Percentiles rank a stretch among this genome's conserved stretches.
phyloP scores from a whole-genome alignment of 177 flowering plant species.

The Vitis hybrid region DNA sequence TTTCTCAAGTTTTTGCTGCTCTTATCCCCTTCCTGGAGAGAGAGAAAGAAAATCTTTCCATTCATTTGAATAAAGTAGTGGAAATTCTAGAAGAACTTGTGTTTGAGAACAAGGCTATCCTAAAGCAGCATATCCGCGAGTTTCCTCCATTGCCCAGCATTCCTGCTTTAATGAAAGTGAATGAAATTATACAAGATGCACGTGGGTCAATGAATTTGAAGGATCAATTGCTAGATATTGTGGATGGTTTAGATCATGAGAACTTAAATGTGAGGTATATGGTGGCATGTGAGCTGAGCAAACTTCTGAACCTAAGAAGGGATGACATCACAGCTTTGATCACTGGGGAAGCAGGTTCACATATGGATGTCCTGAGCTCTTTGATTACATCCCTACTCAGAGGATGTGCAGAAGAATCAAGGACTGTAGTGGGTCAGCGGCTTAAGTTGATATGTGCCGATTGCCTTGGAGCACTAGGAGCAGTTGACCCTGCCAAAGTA shows the following conservation, averaged over 20 bases:
- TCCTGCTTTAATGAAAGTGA: slow-evolving; percentile 66
- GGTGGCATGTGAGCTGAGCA: slow-evolving; percentile 91
- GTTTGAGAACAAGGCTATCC: slow-evolving; percentile 54
- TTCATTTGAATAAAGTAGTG: slow-evolving; percentile 66
- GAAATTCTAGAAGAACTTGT: slow-evolving; percentile 90
- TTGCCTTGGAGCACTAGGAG: slow-evolving; percentile 97
- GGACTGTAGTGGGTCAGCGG: slow-evolving; percentile 83
- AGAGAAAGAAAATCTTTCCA: slow-evolving; percentile 58
- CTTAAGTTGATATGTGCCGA: slow-evolving; percentile 93
- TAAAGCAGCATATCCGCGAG: slow-evolving; percentile 79
- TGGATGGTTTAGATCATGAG: slow-evolving; percentile 90
- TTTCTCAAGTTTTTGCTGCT: slow-evolving; percentile 95
- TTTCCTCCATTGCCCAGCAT: slow-evolving; percentile 84
- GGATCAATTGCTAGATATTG: slow-evolving; percentile 78
- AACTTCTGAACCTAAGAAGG: slow-evolving; percentile 61
- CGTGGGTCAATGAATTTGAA: slow-evolving; percentile 80
- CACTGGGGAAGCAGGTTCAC: slow-evolving; percentile 57
- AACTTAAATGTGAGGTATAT: slow-evolving; percentile 96
- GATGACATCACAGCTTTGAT: slow-evolving; percentile 70
- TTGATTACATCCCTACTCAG: slow-evolving; percentile 77
- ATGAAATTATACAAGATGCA: slow-evolving; percentile 80
- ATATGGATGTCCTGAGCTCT: slow-evolving; percentile 79
- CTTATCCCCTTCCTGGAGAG: slow-evolving; percentile 88
- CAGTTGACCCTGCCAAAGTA: slow-evolving; percentile 98
- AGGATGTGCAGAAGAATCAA: slow-evolving; percentile 98